Percentiles rank a stretch among this genome's conserved stretches.
Conservation (phyloP, 108 stramenopile species). For the Cyclotella cryptica region DNA sequence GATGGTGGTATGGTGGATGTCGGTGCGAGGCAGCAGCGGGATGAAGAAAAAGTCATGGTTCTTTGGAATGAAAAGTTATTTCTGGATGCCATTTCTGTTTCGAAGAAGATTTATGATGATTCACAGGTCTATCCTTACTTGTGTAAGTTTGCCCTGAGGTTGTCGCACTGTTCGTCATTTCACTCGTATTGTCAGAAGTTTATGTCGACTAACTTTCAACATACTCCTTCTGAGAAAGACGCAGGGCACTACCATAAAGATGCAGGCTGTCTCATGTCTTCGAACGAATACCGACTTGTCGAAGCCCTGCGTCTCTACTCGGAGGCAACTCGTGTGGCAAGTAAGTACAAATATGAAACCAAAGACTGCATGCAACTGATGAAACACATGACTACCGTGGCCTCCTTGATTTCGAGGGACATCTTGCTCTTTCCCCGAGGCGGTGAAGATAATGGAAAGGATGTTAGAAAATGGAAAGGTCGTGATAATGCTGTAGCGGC, state of each 20-base stretch:
- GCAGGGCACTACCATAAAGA: constrained; percentile 70
- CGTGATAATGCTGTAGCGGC: constrained; percentile 53
- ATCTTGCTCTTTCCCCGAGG: constrained; percentile 43
- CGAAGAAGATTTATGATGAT: constrained; percentile 40
- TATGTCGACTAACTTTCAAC: not conserved
- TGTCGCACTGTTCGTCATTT: not conserved
- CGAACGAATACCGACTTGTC: constrained; percentile 59
- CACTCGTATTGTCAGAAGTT: not conserved
- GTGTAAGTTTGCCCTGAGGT: constrained; percentile 11
- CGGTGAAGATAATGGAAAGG: constrained; percentile 15
- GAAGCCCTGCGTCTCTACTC: constrained; percentile 59
- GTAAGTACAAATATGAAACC: constrained; percentile 55
- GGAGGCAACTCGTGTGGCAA: constrained; percentile 53
- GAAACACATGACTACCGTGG: constrained; percentile 58
- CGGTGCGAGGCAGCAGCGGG: not conserved
- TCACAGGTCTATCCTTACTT: constrained; percentile 63
- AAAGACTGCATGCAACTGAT: constrained; percentile 62
- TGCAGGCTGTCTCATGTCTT: constrained; percentile 43
- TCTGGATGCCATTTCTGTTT: constrained; percentile 54
- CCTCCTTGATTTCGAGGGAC: constrained; percentile 54
- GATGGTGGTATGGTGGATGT: not conserved
- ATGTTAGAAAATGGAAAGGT: constrained; percentile 37
- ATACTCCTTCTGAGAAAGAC: constrained; percentile 11
- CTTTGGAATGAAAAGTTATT: constrained; percentile 60
- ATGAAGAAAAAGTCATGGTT: not conserved